Base-by-base conservation (phyloP, 306 rosid species). In the Quercus wislizeni region DNA sequence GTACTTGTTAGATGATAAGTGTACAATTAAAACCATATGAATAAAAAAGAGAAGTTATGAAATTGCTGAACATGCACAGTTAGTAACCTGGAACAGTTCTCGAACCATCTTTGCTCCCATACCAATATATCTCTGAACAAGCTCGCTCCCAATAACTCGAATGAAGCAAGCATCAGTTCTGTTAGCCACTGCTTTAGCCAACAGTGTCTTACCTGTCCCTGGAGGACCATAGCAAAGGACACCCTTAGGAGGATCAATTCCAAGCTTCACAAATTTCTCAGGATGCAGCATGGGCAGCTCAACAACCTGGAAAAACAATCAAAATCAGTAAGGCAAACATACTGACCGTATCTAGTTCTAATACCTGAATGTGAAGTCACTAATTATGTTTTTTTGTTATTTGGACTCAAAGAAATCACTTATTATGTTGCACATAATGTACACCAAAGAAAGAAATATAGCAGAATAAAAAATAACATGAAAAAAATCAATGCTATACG, bases 281-380 rank as follows among this genome's bases (percentile, higher is more conserved):
- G 98, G 99, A 69, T 96, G 99, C 88, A 93, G 98, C 98, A 96
- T 93, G 74, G 99, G 99, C 65, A 96, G 89, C 85, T 96, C 98
- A 81, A 96, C 99, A 84, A 96, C 99, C 99, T 96, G 74, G 82
- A 52, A 27, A 78, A 0, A 55, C 4, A 64, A 55, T 62, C 1
- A 21, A 17, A 43, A 61, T 84, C 76, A 87, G 85, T 20, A 59
- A 23, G 71, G 23, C 67, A 68, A 13, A 3, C 25, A 56, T 58
- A 30, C 31, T 15, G n/a, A 59, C 20, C 8, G 18, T 25, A 41
- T 41, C 11, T 8, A 38, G 25, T 73, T 12, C 15, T 19, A 52
- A 59, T 46, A 33, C 8, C 76, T 7, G 51, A 21, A 63, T 15
- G n/a, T 28, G 4, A 56, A n/a, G 12, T 18, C 35, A 52, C 1